Evolutionary conservation across 371 early-diverging fungal genomes (phyloP).

Genomic region (Mortierella polycephala): DNA sequence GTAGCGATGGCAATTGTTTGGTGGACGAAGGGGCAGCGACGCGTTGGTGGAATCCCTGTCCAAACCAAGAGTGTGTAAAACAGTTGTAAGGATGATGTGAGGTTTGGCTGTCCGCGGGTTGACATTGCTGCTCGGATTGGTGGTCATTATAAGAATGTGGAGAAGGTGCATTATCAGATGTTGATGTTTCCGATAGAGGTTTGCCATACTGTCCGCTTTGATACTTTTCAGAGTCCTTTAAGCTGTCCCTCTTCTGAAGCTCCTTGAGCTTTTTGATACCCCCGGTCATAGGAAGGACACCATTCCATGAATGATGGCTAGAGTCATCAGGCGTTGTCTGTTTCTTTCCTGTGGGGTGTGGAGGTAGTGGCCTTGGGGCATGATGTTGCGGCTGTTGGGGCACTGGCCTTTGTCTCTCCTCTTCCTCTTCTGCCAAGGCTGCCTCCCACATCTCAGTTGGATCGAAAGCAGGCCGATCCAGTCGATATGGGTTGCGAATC

Average conservation of each 20-base stretch:
- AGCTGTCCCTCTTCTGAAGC: too few relatives aligned
- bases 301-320: not conserved
- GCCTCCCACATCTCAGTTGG: constrained; percentile 19
- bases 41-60: constrained; percentile 8
- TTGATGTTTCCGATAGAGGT: too few relatives aligned
- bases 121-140: too few relatives aligned
- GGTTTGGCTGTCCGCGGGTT: not conserved
- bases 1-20: constrained; percentile 6
- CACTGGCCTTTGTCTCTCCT: not conserved
- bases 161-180: not conserved
- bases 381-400: constrained; percentile 10
- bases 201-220: too few relatives aligned
- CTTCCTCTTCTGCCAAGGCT: constrained; percentile 21
- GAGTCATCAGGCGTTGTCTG: not conserved
- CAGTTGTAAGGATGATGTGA: constrained; percentile 11
- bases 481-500: constrained; percentile 50
- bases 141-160: not conserved
- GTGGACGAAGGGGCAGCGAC: not conserved
- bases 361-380: constrained; percentile 16
- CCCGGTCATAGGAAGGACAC: not conserved
- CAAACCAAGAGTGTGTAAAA: constrained; percentile 29
- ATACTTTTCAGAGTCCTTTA: too few relatives aligned
- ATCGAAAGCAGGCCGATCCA: constrained; percentile 42
- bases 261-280: too few relatives aligned
- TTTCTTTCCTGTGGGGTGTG: constrained; percentile 3